Evolutionary conservation across 2,329 filamentous ascomycete genomes (phyloP).

Genomic region (Monilinia laxa): DNA sequence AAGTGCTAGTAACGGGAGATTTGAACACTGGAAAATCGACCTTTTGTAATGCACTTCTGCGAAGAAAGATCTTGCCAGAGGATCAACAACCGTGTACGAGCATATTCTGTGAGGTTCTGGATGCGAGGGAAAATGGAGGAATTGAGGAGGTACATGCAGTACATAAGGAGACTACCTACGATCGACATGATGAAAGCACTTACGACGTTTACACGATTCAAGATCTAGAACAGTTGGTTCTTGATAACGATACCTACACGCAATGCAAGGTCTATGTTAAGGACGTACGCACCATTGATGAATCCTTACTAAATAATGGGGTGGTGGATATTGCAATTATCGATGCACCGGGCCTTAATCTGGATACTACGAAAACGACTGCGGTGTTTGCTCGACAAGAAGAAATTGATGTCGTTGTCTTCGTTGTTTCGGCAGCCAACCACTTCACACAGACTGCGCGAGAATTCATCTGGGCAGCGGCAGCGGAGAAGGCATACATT

Average conservation of each 20-base stretch:
- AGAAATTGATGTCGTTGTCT: slow-evolving; percentile 98
- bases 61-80: slow-evolving; percentile 89
- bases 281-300: slow-evolving; percentile 83
- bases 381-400: slow-evolving; percentile 96
- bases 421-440: slow-evolving; percentile 95
- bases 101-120: slow-evolving; percentile 96
- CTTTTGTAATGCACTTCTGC: slow-evolving; percentile 94
- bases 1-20: slow-evolving; percentile 93
- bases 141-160: slow-evolving; percentile 96
- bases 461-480: slow-evolving; percentile 95
- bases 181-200: slow-evolving; percentile 88
- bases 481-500: slow-evolving; percentile 95
- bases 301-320: slow-evolving; percentile 93
- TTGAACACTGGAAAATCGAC: slow-evolving; percentile 97
- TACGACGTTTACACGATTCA: slow-evolving; percentile 81
- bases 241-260: slow-evolving; percentile 82
- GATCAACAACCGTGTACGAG: slow-evolving; percentile 98
- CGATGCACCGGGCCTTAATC: slow-evolving; percentile 92
- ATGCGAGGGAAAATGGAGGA: slow-evolving; percentile 85
- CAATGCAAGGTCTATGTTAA: slow-evolving; percentile 97
- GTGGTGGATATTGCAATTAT: slow-evolving; percentile 98
- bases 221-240: slow-evolving; percentile 84
- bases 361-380: slow-evolving; percentile 94
- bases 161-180: slow-evolving; percentile 75
- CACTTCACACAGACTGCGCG: slow-evolving; percentile 98